Evolutionary conservation across 2,329 filamentous ascomycete species (phyloP).

Genomic region (Endocalyx cinctus): DNA sequence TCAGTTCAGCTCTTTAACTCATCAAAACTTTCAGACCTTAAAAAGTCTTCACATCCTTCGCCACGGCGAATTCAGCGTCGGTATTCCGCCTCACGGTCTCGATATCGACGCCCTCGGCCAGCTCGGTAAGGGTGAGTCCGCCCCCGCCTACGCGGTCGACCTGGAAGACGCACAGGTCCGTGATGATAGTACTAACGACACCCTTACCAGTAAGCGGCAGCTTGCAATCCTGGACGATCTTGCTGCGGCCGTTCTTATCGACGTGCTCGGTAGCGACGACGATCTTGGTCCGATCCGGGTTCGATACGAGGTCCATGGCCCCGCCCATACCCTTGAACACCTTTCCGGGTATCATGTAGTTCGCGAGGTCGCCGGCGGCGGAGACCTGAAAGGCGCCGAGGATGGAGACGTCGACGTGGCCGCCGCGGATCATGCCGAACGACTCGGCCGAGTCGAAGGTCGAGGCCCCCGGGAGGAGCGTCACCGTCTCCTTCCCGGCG

Average conservation of each 20-base stretch:
- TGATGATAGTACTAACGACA: slow-evolving; percentile 69
- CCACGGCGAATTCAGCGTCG: slow-evolving; percentile 61
- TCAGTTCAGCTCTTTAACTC: too few relatives aligned
- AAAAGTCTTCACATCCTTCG: slow-evolving; percentile 47
- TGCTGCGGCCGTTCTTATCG: slow-evolving; percentile 62
- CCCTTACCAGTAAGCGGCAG: slow-evolving; percentile 62
- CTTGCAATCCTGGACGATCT: slow-evolving; percentile 60
- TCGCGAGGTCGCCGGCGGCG: slow-evolving; percentile 73
- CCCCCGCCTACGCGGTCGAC: slow-evolving; percentile 59
- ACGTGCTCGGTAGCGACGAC: slow-evolving; percentile 67
- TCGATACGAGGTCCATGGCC: slow-evolving; percentile 69
- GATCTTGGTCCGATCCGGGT: slow-evolving; percentile 67
- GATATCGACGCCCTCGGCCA: slow-evolving; percentile 63
- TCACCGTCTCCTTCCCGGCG: slow-evolving; percentile 83
- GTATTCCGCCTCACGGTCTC: slow-evolving; percentile 68
- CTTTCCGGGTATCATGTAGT: slow-evolving; percentile 89
- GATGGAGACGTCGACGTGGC: slow-evolving; percentile 79
- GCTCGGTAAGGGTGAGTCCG: slow-evolving; percentile 63
- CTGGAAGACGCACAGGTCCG: slow-evolving; percentile 69
- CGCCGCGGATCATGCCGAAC: slow-evolving; percentile 83
- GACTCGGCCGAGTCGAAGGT: slow-evolving; percentile 78
- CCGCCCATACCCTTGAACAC: slow-evolving; percentile 85
- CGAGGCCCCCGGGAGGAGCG: slow-evolving; percentile 68
- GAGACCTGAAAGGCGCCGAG: slow-evolving; percentile 78
- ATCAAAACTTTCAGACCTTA: too few relatives aligned